Evolutionary conservation across 352 stramenopile genomes (phyloP), one percentile per base, ranked within the genome.

Genomic region (Pythium plurisporium): DNA sequence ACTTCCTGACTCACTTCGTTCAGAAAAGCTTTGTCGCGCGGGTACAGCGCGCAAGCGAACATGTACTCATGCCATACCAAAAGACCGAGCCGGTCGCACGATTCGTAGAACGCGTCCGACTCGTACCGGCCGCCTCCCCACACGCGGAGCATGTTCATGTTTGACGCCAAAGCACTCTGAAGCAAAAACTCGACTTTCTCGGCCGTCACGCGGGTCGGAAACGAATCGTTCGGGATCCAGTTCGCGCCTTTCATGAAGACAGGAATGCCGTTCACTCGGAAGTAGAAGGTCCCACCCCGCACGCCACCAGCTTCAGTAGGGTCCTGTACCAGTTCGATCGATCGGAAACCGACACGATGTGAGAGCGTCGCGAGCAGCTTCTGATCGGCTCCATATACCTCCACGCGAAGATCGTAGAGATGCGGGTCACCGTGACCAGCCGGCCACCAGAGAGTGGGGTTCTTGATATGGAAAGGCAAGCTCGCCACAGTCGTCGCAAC

Each of bases 21-120:
- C 2, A 95, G 63, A 48, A 95, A 96, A 2, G 31, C 61, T 3
- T 52, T 49, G 64, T 94, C 66, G 30, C 83, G 76, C 47, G 87
- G 87, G 55, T 90, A 94, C 76, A 91, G 83, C 42, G 79, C 82
- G 55, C 87, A 96, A 9, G 88, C 87, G 59, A 95, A 96, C 88
- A 96, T 96, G 47, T 94, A 69, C 67, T 96, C 88, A 52, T 96
- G 84, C 83, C 86, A 96, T 15, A 96, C 72, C 23, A 96, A 53
- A n/a, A 96, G 66, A 12, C 88, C 88, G 11, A 94, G 61, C 19
- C 75, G 70, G 65, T 96, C 87, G 37, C 83, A 94, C 17, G 86
- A 56, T 3, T 64, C 65, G 51, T 96, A 96, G 71, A 95, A 96
- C 6, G 65, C 45, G 37, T 94, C 81, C 7, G 73, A 79, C 58